Base-by-base conservation (phyloP, 2,329 filamentous ascomycete species). In the Verticillium alfalfae region DNA sequence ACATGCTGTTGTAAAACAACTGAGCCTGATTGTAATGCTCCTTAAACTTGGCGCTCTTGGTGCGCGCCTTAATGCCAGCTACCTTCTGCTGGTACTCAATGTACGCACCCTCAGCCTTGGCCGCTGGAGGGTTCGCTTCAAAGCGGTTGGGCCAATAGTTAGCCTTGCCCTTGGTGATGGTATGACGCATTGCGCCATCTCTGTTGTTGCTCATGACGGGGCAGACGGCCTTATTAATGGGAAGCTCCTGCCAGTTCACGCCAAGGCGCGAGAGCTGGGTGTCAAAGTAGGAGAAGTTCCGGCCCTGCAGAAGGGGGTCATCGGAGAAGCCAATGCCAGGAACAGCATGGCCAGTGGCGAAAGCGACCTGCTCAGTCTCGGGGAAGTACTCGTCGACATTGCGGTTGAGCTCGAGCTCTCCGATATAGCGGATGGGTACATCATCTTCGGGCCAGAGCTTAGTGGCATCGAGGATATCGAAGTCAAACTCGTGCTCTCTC, bases 401-500 rank as follows among this genome's bases (percentile, higher is more conserved):
- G 60, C 84, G 84, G 79, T 95, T 93, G 6, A 96, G 82, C 70
- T 93, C 88, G 1, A 96, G 72, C 73, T 93, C 85, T 45, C 91
- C 92, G 61, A 96, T 90, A 70, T 92, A 91, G 8, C 88, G 84
- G 22, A 94, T 81, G 0, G 91, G 91, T 0, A 93, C 79, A 0
- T 87, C 75, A 13, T 94, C 89, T 70, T 95, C 90, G 0, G 91
- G 92, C 91, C 91, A 95, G 34, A 94, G 75, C 77, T 96, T 95
- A 41, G 92, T 96, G 1, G 91, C 88, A 67, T 96, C 92, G 1
- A 96, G 83, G 36, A 94, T 88, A 68, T 95, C 92, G 64, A 95
- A 94, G 7, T 94, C 91, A 64, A 94, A 96, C 16, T 91, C 85
- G 64, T 94, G 81, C 70, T 91, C 85, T 57, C 87, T 82, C 9